A percentile compares a stretch with the other conserved stretches of the same genome.
phyloP scores from a whole-genome alignment of 2,329 filamentous ascomycete species.

The Diaporthe aspalathi region DNA sequence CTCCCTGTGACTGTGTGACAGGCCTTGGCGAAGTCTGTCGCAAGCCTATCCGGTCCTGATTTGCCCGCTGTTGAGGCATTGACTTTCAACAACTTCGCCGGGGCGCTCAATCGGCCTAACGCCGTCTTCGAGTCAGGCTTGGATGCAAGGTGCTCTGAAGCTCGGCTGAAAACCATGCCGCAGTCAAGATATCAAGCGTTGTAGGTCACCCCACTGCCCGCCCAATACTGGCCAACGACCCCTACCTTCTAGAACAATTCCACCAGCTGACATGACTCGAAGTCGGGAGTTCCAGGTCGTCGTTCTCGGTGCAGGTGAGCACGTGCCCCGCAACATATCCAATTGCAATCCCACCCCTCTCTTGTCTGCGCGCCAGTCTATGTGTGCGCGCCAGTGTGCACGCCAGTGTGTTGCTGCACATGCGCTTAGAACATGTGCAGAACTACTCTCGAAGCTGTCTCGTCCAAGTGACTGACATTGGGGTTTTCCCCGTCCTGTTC shows the following conservation, averaged over 20 bases:
- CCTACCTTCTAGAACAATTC: constrained; percentile 24
- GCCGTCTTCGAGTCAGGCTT: constrained; percentile 25
- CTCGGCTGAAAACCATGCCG: constrained; percentile 37
- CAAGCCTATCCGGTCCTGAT: constrained; percentile 22
- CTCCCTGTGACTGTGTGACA: constrained; percentile 36
- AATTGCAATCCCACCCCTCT: constrained; percentile 2
- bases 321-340: constrained; percentile 32
- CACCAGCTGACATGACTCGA: constrained; percentile 30
- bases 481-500: constrained; percentile 34
- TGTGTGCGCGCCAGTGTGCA: background rate
- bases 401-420: background rate
- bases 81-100: constrained; percentile 13
- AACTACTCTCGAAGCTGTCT: constrained; percentile 17
- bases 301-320: constrained; percentile 80
- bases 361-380: background rate
- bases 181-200: constrained; percentile 40
- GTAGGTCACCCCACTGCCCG: constrained; percentile 30
- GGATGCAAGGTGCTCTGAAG: constrained; percentile 36
- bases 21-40: constrained; percentile 34
- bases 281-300: constrained; percentile 86
- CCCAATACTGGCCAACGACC: constrained; percentile 3
- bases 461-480: constrained; percentile 45
- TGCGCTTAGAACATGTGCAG: background rate
- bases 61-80: constrained; percentile 31
- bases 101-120: background rate